Percentiles rank a stretch among this genome's conserved stretches.
Evolutionary conservation across 768 basidiomycete genomes (phyloP).

Genomic region (Filobasidium wieringae): DNA sequence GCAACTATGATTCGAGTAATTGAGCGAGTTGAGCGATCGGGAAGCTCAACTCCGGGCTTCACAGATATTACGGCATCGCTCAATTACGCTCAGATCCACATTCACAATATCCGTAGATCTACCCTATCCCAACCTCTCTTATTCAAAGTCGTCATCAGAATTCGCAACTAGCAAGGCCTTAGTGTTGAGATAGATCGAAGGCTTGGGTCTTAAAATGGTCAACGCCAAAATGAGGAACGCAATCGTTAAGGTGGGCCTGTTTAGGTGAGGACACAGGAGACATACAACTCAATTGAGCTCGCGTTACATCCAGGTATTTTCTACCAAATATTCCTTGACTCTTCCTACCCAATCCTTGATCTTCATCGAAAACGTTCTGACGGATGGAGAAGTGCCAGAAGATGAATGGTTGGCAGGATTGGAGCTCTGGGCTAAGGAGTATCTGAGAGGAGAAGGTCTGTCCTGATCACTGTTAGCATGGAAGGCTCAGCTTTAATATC

Average conservation of each 20-base stretch:
- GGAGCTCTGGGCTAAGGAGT: slow-evolving; percentile 37
- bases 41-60: no score
- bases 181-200: no score
- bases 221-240: slow-evolving; percentile 7
- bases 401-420: slow-evolving; percentile 32
- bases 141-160: no score
- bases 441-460: slow-evolving; percentile 38
- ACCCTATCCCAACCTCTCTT: no score
- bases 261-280: no score
- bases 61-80: no score
- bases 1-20: no score
- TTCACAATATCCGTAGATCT: no score
- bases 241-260: slow-evolving; percentile 10
- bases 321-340: slow-evolving; percentile 37
- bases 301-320: slow-evolving; percentile 29
- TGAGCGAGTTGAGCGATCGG: no score
- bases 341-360: slow-evolving; percentile 29
- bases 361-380: slow-evolving; percentile 33
- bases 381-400: slow-evolving; percentile 20
- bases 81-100: no score
- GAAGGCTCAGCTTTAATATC: neutral
- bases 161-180: no score
- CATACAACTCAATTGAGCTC: neutral
- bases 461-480: neutral
- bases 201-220: slow-evolving; percentile 1